Percentiles rank a stretch among this genome's conserved stretches.
These are phyloP conservation scores for Juncus inflexus DNA, from an alignment of 176 grass and related monocot species.

Conservation along the genomic window DNA sequence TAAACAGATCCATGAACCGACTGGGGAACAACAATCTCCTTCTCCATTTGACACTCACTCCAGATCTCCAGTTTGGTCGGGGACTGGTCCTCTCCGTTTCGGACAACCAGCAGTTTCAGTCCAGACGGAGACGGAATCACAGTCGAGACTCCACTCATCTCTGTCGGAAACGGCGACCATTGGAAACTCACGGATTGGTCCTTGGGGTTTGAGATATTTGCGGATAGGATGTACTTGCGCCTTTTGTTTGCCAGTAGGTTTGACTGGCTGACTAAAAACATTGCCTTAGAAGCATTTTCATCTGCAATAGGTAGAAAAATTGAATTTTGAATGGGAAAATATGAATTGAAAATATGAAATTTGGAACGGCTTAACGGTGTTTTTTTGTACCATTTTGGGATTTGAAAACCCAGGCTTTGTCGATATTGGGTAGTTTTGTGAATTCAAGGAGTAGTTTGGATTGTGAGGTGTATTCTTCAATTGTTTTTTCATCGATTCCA, in stretches of 20 bases:
- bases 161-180: constrained; percentile 83
- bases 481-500: constrained; percentile 48
- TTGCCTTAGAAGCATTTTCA: constrained; percentile 43
- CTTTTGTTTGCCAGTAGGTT: constrained; percentile 76
- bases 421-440: constrained; percentile 50
- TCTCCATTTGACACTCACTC: constrained; percentile 58
- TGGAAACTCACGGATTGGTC: constrained; percentile 50
- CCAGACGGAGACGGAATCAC: constrained; percentile 79
- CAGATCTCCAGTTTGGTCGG: constrained; percentile 86
- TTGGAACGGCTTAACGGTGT: background rate
- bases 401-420: constrained; percentile 83
- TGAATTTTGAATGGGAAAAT: background rate
- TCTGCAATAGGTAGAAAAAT: constrained; percentile 35
- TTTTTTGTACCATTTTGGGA: constrained; percentile 44
- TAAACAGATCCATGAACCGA: constrained; percentile 83
- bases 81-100: constrained; percentile 72
- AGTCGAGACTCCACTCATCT: constrained; percentile 70
- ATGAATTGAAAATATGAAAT: background rate
- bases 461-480: constrained; percentile 68
- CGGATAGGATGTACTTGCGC: constrained; percentile 50
- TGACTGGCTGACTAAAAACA: constrained; percentile 54
- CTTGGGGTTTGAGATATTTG: constrained; percentile 59
- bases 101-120: constrained; percentile 63
- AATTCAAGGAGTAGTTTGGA: constrained; percentile 79
- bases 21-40: constrained; percentile 65